Evolutionary conservation across 1,284 basidiomycete genomes (phyloP).

Genomic region (Ganoderma sinense): DNA sequence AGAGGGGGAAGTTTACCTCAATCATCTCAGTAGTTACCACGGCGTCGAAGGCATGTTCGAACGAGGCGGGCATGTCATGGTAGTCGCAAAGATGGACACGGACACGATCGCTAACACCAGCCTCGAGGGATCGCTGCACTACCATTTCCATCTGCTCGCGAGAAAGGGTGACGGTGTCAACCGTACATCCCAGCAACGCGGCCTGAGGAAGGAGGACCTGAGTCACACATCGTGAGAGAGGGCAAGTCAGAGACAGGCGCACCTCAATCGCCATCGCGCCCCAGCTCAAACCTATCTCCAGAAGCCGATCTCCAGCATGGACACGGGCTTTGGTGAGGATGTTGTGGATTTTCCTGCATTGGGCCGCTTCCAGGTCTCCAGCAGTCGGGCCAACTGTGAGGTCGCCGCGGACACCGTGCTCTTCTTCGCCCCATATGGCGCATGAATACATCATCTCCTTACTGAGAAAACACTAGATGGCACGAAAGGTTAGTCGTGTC

Average conservation of each 20-base stretch:
- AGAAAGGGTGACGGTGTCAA: slow-evolving; percentile 87
- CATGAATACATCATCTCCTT: slow-evolving; percentile 93
- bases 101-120: slow-evolving; percentile 73
- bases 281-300: slow-evolving; percentile 92
- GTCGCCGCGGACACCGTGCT: slow-evolving; percentile 73
- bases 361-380: slow-evolving; percentile 78
- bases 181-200: slow-evolving; percentile 72
- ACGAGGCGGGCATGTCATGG: slow-evolving; percentile 75
- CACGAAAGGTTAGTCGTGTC: too few species aligned
- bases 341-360: slow-evolving; percentile 78
- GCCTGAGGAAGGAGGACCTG: too few species aligned
- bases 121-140: slow-evolving; percentile 75
- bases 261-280: slow-evolving; percentile 89
- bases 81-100: slow-evolving; percentile 88
- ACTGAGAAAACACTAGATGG: slow-evolving; percentile 53
- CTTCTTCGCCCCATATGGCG: slow-evolving; percentile 75
- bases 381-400: slow-evolving; percentile 42
- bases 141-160: slow-evolving; percentile 84
- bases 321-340: slow-evolving; percentile 80
- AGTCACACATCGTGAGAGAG: too few species aligned
- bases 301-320: slow-evolving; percentile 74
- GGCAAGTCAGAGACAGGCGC: too few species aligned
- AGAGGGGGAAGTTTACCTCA: slow-evolving; percentile 57
- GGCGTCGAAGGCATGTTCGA: slow-evolving; percentile 82
- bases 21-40: slow-evolving; percentile 91